These are phyloP conservation scores for Arabidopsis suecica DNA, from an alignment of 345 rosid genomes.

Conservation along the genomic window DNA sequence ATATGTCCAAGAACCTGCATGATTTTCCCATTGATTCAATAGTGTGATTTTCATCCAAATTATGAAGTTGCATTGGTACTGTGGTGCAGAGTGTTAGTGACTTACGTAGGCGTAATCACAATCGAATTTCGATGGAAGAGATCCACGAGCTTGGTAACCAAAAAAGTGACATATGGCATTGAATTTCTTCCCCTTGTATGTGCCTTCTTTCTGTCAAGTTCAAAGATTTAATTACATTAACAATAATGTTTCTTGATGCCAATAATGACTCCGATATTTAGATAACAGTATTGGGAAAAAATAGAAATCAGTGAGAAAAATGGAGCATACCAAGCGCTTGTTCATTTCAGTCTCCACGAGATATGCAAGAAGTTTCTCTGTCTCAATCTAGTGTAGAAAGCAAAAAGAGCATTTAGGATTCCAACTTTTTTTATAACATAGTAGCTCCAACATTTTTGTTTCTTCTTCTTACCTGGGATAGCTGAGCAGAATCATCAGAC, in stretches of 20 bases:
- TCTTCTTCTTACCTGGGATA: constrained; percentile 78
- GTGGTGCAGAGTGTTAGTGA: constrained; percentile 16
- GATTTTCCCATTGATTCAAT: background rate
- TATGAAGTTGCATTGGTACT: background rate
- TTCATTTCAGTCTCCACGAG: constrained; percentile 96
- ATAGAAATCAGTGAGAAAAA: constrained; percentile 1
- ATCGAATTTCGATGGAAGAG: constrained; percentile 95
- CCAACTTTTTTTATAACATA: constrained; percentile 5
- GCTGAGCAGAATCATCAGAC: constrained; percentile 99
- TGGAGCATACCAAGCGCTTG: constrained; percentile 68
- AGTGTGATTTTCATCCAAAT: constrained; percentile 2
- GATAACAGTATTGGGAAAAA: background rate
- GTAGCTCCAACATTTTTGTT: background rate
- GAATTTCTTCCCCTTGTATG: constrained; percentile 91
- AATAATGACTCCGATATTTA: background rate
- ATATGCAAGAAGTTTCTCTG: constrained; percentile 95
- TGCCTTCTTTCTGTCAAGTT: constrained; percentile 76
- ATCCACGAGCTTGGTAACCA: constrained; percentile 99
- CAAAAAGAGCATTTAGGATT: constrained; percentile 37
- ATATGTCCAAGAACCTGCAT: constrained; percentile 90
- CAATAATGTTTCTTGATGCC: constrained; percentile 21
- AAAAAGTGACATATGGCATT: constrained; percentile 98
- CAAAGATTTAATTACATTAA: constrained; percentile 29
- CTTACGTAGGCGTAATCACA: constrained; percentile 98
- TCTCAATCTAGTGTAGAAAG: constrained; percentile 74